Conservation (phyloP, 345 rosid genomes). For the Aquilaria sinensis region DNA sequence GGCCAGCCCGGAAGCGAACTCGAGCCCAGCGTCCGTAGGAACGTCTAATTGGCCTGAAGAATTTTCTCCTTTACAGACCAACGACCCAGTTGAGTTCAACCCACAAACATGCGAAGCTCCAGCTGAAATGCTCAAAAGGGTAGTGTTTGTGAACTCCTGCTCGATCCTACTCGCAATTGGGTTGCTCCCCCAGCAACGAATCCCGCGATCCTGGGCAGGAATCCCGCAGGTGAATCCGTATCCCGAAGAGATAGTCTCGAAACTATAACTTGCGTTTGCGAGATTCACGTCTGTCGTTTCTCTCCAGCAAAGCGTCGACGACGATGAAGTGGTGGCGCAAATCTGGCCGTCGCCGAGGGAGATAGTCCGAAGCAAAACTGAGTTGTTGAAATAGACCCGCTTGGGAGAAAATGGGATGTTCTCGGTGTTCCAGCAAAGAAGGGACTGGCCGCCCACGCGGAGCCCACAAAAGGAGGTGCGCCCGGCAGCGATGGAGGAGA, state of each 20-base stretch:
- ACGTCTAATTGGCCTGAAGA: constrained; percentile 45
- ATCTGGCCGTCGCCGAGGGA: constrained; percentile 62
- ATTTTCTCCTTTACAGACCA: constrained; percentile 59
- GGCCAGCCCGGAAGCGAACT: constrained; percentile 38
- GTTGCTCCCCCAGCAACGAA: constrained; percentile 55
- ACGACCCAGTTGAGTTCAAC: constrained; percentile 40
- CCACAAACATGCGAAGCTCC: constrained; percentile 86
- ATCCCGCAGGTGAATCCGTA: constrained; percentile 73
- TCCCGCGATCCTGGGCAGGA: constrained; percentile 10
- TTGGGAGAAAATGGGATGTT: constrained; percentile 18
- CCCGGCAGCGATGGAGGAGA: constrained; percentile 66
- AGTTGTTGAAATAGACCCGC: constrained; percentile 40
- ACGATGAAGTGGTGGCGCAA: constrained; percentile 45
- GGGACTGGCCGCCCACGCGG: constrained; percentile 48
- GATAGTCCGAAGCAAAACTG: constrained; percentile 33
- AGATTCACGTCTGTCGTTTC: neutral
- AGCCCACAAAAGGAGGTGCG: constrained; percentile 54
- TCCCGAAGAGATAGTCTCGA: constrained; percentile 56
- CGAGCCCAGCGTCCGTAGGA: constrained; percentile 28
- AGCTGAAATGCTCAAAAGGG: constrained; percentile 46
- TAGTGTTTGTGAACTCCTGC: constrained; percentile 31
- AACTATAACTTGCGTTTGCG: constrained; percentile 9
- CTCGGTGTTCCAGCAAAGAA: constrained; percentile 56
- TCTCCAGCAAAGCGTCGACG: constrained; percentile 59
- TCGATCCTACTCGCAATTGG: constrained; percentile 32